phyloP scores from a whole-genome alignment of 352 stramenopile species.

The Halophytophthora batemanensis region DNA sequence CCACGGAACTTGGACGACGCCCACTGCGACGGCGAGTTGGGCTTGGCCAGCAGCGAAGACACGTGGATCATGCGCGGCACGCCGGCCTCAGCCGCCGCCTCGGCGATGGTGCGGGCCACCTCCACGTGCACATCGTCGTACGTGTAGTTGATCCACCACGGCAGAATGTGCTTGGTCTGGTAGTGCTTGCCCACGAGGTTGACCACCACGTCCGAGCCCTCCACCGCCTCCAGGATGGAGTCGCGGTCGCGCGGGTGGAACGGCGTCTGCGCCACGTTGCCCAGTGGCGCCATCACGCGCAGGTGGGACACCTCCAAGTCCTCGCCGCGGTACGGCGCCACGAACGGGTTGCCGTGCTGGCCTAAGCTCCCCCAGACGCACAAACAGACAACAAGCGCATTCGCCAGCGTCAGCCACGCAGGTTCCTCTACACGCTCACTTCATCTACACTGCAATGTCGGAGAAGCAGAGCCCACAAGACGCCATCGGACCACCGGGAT shows the following conservation, averaged over 20 bases:
- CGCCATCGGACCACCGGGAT: conserved; percentile 5
- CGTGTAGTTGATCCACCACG: conserved; percentile 93
- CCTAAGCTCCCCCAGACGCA: conserved; percentile 25
- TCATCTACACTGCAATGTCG: too few species aligned
- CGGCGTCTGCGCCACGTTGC: conserved; percentile 78
- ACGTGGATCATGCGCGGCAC: conserved; percentile 81
- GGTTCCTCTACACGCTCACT: background rate
- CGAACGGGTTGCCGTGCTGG: conserved; percentile 69
- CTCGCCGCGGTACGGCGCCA: conserved; percentile 92
- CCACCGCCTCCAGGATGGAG: conserved; percentile 90
- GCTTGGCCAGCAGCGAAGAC: conserved; percentile 75
- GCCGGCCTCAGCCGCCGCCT: conserved; percentile 74
- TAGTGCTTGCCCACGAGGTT: conserved; percentile 98
- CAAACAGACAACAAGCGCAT: background rate
- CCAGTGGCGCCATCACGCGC: conserved; percentile 93
- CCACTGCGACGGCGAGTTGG: conserved; percentile 82
- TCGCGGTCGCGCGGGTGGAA: conserved; percentile 91
- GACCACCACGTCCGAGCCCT: conserved; percentile 94
- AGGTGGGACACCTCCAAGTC: conserved; percentile 93
- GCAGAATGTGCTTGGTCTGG: conserved; percentile 93
- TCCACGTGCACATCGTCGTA: conserved; percentile 96
- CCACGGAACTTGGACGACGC: conserved; percentile 85
- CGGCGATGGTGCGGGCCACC: conserved; percentile 82
- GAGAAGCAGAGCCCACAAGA: background rate
- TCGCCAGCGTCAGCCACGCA: background rate